These are phyloP conservation scores for Saturnispora ahearnii DNA, from an alignment of 805 yeast species.

Conservation along the genomic window DNA sequence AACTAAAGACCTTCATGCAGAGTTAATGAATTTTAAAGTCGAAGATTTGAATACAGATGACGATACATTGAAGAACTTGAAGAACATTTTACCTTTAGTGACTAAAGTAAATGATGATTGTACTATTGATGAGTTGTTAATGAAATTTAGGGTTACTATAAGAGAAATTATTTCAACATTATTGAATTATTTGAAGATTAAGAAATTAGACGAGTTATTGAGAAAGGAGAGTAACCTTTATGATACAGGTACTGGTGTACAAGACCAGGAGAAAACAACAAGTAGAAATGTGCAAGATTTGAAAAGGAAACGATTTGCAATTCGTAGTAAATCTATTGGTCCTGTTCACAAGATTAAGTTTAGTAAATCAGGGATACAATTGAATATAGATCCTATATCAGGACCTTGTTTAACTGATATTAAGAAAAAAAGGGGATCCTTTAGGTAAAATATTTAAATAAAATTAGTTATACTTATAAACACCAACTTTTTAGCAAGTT, in stretches of 20 bases:
- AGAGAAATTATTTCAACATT: conserved; percentile 35
- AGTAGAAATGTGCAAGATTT: not conserved
- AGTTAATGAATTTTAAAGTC: conserved; percentile 5
- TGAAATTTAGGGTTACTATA: conserved; percentile 45
- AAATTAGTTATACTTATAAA: too few species aligned
- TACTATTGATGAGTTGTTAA: conserved; percentile 41
- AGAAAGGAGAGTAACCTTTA: conserved; percentile 12
- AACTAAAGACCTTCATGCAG: conserved; percentile 8
- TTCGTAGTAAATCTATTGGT: conserved; percentile 26
- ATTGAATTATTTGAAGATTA: conserved; percentile 32
- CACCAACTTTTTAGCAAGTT: not conserved
- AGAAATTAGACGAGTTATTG: conserved; percentile 26
- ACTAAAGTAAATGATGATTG: conserved; percentile 40
- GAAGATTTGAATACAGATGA: conserved; percentile 10
- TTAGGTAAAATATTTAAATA: too few species aligned
- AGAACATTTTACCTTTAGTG: conserved; percentile 18
- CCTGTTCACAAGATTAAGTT: conserved; percentile 31
- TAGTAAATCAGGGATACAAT: conserved; percentile 27
- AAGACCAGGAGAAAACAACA: conserved; percentile 4
- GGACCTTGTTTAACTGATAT: conserved; percentile 16
- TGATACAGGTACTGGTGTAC: not conserved
- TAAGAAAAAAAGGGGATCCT: not conserved
- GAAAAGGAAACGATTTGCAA: conserved; percentile 1
- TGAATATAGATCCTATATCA: conserved; percentile 33
- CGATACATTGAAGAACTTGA: conserved; percentile 7